Evolutionary conservation across 768 basidiomycete species (phyloP).

Genomic region (Serendipita indica): DNA sequence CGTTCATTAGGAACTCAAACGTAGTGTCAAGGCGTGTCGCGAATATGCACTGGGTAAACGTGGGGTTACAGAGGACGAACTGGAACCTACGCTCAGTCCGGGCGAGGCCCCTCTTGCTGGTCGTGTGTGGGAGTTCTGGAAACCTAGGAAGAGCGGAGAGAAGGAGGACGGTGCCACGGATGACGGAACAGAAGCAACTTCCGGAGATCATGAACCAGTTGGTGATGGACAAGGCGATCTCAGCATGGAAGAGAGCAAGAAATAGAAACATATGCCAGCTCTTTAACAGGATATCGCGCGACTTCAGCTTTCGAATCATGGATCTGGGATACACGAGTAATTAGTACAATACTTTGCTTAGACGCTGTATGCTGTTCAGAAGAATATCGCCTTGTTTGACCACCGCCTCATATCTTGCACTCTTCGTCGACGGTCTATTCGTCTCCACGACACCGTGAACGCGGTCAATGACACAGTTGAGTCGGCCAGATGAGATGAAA

Average conservation of each 20-base stretch:
- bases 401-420: constrained; percentile 83
- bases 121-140: constrained; percentile 1
- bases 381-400: constrained; percentile 84
- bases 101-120: background rate
- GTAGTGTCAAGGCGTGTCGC: constrained; percentile 52
- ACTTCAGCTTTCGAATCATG: background rate
- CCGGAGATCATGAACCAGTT: too few relatives aligned
- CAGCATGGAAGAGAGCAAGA: background rate
- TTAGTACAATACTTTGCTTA: constrained; percentile 74
- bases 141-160: background rate
- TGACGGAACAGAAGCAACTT: background rate
- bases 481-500: constrained; percentile 75
- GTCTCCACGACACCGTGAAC: constrained; percentile 93
- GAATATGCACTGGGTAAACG: constrained; percentile 46
- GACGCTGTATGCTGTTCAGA: constrained; percentile 69
- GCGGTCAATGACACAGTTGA: constrained; percentile 85
- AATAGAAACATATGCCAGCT: background rate
- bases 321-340: background rate
- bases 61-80: constrained; percentile 43
- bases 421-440: constrained; percentile 60
- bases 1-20: constrained; percentile 38
- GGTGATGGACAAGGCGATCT: background rate
- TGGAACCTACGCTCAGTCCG: constrained; percentile 33
- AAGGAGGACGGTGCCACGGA: background rate
- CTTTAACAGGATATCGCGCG: background rate